Evolutionary conservation across 768 basidiomycete genomes (phyloP), one percentile per base, ranked within the genome.

Genomic region (Boletus subparvulus): DNA sequence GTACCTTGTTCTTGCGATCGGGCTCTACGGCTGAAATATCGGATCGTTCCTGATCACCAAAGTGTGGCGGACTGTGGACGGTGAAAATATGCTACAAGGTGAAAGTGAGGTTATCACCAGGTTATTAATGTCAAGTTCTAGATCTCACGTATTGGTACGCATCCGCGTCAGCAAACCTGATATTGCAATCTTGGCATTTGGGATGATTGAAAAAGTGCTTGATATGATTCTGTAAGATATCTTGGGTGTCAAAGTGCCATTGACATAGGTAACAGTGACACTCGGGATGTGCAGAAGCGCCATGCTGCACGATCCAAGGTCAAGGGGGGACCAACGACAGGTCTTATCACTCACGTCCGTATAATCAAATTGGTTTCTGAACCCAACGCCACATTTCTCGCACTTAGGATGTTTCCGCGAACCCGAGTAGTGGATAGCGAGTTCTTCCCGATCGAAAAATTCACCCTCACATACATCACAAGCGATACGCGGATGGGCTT

Each of bases 181-280:
- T 49, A n/a, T 68, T 62, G 50, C 81, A 83, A 32, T 67, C 62
- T 26, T 65, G 56, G 53, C 82, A 82, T 51, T 74, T 76, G 3
- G 82, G 79, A 64, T 83, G 82, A 17, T 60, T 65, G 24, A 70
- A 66, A 17, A 81, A 80, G 12, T 70, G 68, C 19, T 56, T 66
- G 61, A 76, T 78, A 56, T 83, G 81, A 32, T 67, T 69, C 44
- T 75, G 69, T 26, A 79, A 56, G 19, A 69, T 62, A 24, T 75
- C 72, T 2, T 65, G 48, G 14, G 69, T 69, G 40, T 75, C 72
- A 54, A 82, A 82, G 35, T 73, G 73, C 52, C 73, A 69, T 10
- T 68, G 70, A 60, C 80, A 82, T 4, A 62, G 52, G 36, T 64
- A 59, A 43, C 77, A 77, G 14, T 69, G 65, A 39, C 63, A 61